These are phyloP conservation scores for Massariosphaeria phaeospora DNA, from an alignment of 495 filamentous ascomycete genomes.

Conservation along the genomic window DNA sequence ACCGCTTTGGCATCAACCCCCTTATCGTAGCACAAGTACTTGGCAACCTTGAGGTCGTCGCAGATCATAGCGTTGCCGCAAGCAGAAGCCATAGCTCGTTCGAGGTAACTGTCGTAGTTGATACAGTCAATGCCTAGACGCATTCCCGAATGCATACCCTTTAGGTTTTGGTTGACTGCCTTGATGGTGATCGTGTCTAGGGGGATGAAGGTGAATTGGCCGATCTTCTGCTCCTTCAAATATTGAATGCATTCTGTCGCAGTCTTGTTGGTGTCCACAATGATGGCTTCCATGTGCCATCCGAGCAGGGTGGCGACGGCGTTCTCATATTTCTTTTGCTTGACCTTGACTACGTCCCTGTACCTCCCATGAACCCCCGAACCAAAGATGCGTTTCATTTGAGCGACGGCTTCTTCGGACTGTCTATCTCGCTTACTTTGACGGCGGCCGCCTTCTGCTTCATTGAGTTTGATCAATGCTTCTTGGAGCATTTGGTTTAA, in stretches of 20 bases:
- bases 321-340: constrained; percentile 91
- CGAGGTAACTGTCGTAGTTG: constrained; percentile 79
- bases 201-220: constrained; percentile 87
- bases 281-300: constrained; percentile 84
- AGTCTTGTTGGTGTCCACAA: constrained; percentile 95
- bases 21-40: constrained; percentile 80
- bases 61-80: constrained; percentile 96
- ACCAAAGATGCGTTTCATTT: constrained; percentile 77
- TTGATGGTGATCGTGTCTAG: constrained; percentile 95
- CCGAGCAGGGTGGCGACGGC: constrained; percentile 90
- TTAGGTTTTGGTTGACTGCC: constrained; percentile 78
- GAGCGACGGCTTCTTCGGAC: constrained; percentile 71
- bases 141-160: constrained; percentile 78
- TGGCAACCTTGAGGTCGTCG: constrained; percentile 77
- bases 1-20: constrained; percentile 90
- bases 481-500: constrained; percentile 86
- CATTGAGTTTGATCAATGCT: constrained; percentile 68
- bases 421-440: constrained; percentile 75
- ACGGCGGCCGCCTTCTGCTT: constrained; percentile 75
- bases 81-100: constrained; percentile 89
- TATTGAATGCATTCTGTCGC: constrained; percentile 93
- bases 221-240: constrained; percentile 78
- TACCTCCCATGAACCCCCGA: constrained; percentile 86
- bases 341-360: constrained; percentile 88
- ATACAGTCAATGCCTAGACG: constrained; percentile 94